Conservation (phyloP, 2,329 filamentous ascomycete species). For the Dryadomyces quercivorus region DNA sequence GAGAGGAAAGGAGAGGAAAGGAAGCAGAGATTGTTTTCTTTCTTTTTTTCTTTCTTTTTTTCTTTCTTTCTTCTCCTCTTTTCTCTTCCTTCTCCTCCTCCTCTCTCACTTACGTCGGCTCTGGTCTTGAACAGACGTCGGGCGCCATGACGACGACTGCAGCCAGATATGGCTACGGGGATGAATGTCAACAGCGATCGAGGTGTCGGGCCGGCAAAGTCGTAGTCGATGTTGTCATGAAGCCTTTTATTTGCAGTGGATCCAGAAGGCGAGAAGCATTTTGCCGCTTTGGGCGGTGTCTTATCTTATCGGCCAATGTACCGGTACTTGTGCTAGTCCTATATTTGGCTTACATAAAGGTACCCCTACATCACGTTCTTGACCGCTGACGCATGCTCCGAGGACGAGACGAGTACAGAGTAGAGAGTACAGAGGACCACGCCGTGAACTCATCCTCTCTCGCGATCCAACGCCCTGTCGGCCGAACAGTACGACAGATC, state of each 20-base stretch:
- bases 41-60: too few relatives aligned
- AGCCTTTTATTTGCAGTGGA: background rate
- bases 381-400: conserved; percentile 2
- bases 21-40: too few relatives aligned
- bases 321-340: background rate
- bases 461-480: background rate
- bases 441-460: too few relatives aligned
- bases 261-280: background rate
- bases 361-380: background rate
- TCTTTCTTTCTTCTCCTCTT: too few relatives aligned
- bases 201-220: background rate
- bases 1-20: background rate
- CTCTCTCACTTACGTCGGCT: conserved; percentile 39
- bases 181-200: background rate
- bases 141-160: conserved; percentile 21
- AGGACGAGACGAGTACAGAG: too few relatives aligned
- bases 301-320: conserved; percentile 1
- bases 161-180: background rate
- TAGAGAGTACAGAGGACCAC: too few relatives aligned
- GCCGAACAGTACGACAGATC: background rate
- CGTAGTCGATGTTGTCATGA: background rate
- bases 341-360: background rate
- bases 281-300: background rate
- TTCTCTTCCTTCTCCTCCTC: too few relatives aligned
- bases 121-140: conserved; percentile 29